Percentiles rank a stretch among this genome's conserved stretches.
Conservation (phyloP, 75 land plant genomes). For the Pinus taeda region DNA sequence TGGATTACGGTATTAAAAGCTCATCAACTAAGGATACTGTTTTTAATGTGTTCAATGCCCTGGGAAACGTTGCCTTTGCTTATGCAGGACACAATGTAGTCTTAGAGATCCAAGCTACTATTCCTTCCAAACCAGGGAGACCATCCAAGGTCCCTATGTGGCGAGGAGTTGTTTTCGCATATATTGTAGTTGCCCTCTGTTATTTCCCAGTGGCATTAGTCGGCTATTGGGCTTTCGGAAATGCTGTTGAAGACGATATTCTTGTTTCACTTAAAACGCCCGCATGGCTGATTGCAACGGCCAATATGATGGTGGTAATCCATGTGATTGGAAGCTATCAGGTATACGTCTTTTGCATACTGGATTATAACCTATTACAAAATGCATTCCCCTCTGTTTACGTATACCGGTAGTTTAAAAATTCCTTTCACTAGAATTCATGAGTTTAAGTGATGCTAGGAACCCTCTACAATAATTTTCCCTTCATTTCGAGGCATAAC, state of each 20-base stretch:
- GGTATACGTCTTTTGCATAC: conserved; percentile 15
- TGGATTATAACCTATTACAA: too few relatives aligned
- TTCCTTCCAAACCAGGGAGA: conserved; percentile 49
- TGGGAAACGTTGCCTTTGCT: conserved; percentile 61
- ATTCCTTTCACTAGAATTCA: too few relatives aligned
- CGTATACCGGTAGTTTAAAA: too few relatives aligned
- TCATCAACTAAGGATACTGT: conserved; percentile 17
- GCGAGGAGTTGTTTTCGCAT: conserved; percentile 60
- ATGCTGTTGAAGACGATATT: conserved; percentile 37
- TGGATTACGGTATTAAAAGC: conserved; percentile 18
- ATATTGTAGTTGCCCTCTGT: conserved; percentile 55
- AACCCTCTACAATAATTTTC: too few relatives aligned
- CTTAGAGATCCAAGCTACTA: conserved; percentile 67
- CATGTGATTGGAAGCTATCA: conserved; percentile 77
- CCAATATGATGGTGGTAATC: conserved; percentile 57
- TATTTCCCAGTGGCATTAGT: conserved; percentile 62
- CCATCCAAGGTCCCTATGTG: conserved; percentile 73
- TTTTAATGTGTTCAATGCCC: conserved; percentile 44
- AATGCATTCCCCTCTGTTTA: too few relatives aligned
- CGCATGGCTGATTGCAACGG: conserved; percentile 52
- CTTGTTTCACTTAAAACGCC: conserved; percentile 34
- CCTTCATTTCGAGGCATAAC: too few relatives aligned
- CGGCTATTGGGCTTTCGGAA: conserved; percentile 74
- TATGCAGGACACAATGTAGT: conserved; percentile 75
- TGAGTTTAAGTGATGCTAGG: too few relatives aligned